Evolutionary conservation across 176 grass and related monocot genomes (phyloP), one percentile per base, ranked within the genome.

Genomic region (Cenchrus americanus): DNA sequence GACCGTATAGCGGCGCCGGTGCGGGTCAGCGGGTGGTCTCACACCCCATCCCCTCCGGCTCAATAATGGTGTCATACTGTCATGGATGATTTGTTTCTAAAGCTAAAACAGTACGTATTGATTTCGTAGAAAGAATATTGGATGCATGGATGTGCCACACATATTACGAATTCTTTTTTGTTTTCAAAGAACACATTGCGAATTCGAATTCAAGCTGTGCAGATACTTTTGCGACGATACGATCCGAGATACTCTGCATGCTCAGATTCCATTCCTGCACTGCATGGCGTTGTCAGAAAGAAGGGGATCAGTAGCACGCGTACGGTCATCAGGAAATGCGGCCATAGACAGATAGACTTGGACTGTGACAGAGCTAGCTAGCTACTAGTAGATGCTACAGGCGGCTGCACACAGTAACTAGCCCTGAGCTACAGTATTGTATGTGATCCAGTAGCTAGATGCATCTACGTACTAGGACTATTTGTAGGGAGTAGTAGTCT

Each of bases 291-390:
- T 6, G 79, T 79, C 75, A 84, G 65, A 34, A 40, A 74, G 60
- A 58, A 66, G 49, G 24, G 65, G n/a, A n/a, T n/a, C 2, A 14
- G 27, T 40, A 75, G 60, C 61, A 75, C 57, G 66, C 23, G 46
- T 27, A 51, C 47, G 59, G 66, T 57, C 49, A 84, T 79, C 86
- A 79, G 58, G 66, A 66, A 84, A 79, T 55, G 40, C 67, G 75
- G 81, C 49, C 66, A 54, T 84, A 88, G n/a, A n/a, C n/a, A n/a
- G n/a, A n/a, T n/a, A n/a, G 86, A 8, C 59, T 62, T 59, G 66
- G 75, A 41, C 76, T 68, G 14, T 26, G 67, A 72, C 68, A 67
- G 68, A 23, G 71, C 78, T 82, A 41, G n/a, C n/a, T n/a, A 8
- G 18, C 37, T 67, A 69, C 12, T 51, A 66, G 19, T 18, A 7